Conservation (phyloP, 495 filamentous ascomycete species). For the Trypethelium eluteriae region DNA sequence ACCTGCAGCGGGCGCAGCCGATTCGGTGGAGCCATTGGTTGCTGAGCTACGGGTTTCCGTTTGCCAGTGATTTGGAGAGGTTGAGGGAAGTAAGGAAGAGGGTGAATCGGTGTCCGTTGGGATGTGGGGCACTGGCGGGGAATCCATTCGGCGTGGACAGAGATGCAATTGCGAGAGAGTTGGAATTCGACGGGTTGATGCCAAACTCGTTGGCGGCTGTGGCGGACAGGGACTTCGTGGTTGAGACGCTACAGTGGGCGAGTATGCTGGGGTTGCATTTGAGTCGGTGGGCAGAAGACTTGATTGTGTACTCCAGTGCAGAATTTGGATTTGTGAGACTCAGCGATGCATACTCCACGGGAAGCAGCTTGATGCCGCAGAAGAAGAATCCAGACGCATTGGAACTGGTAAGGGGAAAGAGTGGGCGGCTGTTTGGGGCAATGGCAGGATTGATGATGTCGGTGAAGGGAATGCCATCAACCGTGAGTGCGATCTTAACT, state of each 20-base stretch:
- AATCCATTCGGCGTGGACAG: constrained; percentile 88
- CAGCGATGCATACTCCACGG: constrained; percentile 81
- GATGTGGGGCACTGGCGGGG: constrained; percentile 81
- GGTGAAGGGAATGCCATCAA: constrained; percentile 79
- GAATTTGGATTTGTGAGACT: constrained; percentile 79
- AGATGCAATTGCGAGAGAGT: constrained; percentile 77
- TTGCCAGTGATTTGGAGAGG: constrained; percentile 70
- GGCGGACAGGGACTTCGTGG: constrained; percentile 79
- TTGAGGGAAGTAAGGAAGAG: constrained; percentile 65
- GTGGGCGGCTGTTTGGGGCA: constrained; percentile 74
- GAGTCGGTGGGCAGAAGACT: constrained; percentile 77
- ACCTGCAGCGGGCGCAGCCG: constrained; percentile 86
- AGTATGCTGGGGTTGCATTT: constrained; percentile 79
- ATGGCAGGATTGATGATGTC: constrained; percentile 85
- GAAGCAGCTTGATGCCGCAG: constrained; percentile 84
- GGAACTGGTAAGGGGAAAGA: constrained; percentile 83
- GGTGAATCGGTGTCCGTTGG: constrained; percentile 73
- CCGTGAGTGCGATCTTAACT: constrained; percentile 26
- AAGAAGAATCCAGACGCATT: constrained; percentile 78
- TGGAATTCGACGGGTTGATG: constrained; percentile 75
- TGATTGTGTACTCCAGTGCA: constrained; percentile 76
- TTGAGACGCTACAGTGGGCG: constrained; percentile 88
- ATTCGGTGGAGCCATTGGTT: constrained; percentile 86
- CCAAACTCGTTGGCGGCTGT: constrained; percentile 81
- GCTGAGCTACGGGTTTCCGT: constrained; percentile 67